These are phyloP conservation scores for Candida endomychidarum DNA, from an alignment of 805 yeast species.

Conservation along the genomic window DNA sequence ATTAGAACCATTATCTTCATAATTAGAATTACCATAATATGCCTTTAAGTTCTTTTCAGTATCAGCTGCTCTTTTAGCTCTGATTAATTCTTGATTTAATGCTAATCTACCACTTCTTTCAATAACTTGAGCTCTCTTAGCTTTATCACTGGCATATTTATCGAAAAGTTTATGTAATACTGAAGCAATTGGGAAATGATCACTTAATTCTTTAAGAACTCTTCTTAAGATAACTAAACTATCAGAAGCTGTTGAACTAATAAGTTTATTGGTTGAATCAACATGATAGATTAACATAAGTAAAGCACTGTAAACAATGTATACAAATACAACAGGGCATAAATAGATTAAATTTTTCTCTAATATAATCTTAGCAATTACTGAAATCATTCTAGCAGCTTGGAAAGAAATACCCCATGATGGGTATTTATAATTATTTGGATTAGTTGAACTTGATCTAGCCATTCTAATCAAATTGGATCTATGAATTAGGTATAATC, in stretches of 20 bases:
- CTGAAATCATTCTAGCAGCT: slow-evolving; percentile 73
- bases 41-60: slow-evolving; percentile 20
- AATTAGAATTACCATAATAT: slow-evolving; percentile 16
- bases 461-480: slow-evolving; percentile 60
- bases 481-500: slow-evolving; percentile 70
- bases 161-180: slow-evolving; percentile 39
- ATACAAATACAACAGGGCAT: slow-evolving; percentile 60
- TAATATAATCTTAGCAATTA: slow-evolving; percentile 56
- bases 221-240: slow-evolving; percentile 37
- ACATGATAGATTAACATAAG: slow-evolving; percentile 73
- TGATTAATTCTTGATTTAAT: slow-evolving; percentile 34
- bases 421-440: slow-evolving; percentile 53
- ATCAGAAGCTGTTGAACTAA: slow-evolving; percentile 44
- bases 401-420: slow-evolving; percentile 83
- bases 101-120: slow-evolving; percentile 39
- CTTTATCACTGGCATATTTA: slow-evolving; percentile 42
- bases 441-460: slow-evolving; percentile 36
- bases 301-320: slow-evolving; percentile 61
- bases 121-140: slow-evolving; percentile 40
- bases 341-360: slow-evolving; percentile 49
- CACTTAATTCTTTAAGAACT: slow-evolving; percentile 37
- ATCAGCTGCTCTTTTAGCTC: slow-evolving; percentile 25
- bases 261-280: slow-evolving; percentile 40
- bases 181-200: slow-evolving; percentile 40
- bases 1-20: slow-evolving; percentile 4